A percentile compares a stretch with the other conserved stretches of the same genome.
phyloP scores from a whole-genome alignment of 2,329 filamentous ascomycete species.

The Teratosphaeria pseudoeucalypti region DNA sequence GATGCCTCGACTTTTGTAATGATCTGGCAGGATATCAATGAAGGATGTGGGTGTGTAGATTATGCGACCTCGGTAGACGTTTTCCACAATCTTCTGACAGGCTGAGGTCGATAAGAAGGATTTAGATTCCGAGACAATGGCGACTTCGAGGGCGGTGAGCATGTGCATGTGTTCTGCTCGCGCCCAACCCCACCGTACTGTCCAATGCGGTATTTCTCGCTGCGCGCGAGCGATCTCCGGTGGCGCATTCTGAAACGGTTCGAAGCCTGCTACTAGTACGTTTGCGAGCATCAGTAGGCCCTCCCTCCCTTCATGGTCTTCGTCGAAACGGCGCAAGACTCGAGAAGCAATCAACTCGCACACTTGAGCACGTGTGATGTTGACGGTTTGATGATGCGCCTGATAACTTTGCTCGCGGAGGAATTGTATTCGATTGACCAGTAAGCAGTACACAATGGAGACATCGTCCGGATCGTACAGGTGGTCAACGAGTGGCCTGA shows the following conservation, averaged over 20 bases:
- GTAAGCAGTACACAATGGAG: constrained; percentile 72
- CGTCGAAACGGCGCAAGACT: constrained; percentile 66
- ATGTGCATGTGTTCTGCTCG: constrained; percentile 46
- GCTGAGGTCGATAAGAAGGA: constrained; percentile 65
- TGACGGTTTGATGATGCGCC: constrained; percentile 70
- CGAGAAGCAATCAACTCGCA: constrained; percentile 73
- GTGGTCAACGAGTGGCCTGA: constrained; percentile 73
- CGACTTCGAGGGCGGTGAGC: constrained; percentile 69
- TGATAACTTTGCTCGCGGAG: constrained; percentile 66
- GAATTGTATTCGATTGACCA: constrained; percentile 74
- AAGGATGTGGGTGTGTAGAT: constrained; percentile 75
- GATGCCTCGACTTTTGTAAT: constrained; percentile 76
- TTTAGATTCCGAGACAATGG: constrained; percentile 74
- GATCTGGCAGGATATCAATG: constrained; percentile 74
- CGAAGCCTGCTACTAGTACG: constrained; percentile 72
- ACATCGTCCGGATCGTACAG: constrained; percentile 71
- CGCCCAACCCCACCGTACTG: constrained; percentile 30
- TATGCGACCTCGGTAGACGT: constrained; percentile 70
- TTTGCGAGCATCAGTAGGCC: constrained; percentile 66
- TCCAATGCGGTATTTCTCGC: constrained; percentile 35
- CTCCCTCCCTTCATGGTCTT: constrained; percentile 60
- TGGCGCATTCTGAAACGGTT: constrained; percentile 76
- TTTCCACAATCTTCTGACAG: constrained; percentile 71
- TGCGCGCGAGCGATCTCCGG: constrained; percentile 52
- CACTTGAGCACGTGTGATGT: constrained; percentile 64